Percentiles rank a stretch among this genome's conserved stretches.
Conservation (phyloP, 371 early-diverging fungal species). For the Mortierella polycephala region DNA sequence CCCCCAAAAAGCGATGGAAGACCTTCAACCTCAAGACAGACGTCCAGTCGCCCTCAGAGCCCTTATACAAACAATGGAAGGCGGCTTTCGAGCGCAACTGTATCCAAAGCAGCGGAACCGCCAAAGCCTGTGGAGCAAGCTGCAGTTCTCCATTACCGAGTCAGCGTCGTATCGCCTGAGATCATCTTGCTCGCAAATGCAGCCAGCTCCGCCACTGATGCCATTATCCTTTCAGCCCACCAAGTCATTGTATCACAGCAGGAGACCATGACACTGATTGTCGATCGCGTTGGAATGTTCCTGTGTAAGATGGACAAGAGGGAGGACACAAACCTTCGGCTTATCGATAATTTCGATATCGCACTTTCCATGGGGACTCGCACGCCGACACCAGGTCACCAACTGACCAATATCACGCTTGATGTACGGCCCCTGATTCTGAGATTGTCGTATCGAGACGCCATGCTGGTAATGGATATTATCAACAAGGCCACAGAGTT, state of each 20-base stretch:
- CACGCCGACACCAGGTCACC: conserved; percentile 62
- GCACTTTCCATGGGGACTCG: conserved; percentile 81
- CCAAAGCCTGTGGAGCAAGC: conserved; percentile 28
- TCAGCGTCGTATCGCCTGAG: conserved; percentile 88
- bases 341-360: conserved; percentile 91
- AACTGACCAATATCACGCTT: conserved; percentile 66
- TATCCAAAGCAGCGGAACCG: conserved; percentile 23
- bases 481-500: conserved; percentile 78
- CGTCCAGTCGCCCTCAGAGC: conserved; percentile 8
- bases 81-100: conserved; percentile 22
- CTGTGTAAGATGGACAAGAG: conserved; percentile 91
- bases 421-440: conserved; percentile 73
- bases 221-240: conserved; percentile 85
- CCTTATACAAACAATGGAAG: conserved; percentile 33
- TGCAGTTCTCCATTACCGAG: conserved; percentile 63
- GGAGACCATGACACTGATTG: conserved; percentile 73
- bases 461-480: conserved; percentile 83
- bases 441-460: conserved; percentile 86
- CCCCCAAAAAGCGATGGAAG: conserved; percentile 24
- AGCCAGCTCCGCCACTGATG: conserved; percentile 77
- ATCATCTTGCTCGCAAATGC: conserved; percentile 90
- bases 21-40: conserved; percentile 21
- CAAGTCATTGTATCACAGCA: conserved; percentile 85
- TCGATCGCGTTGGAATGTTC: conserved; percentile 90
- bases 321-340: conserved; percentile 80